phyloP scores from a whole-genome alignment of 768 basidiomycete species.

The Phanerodontia chrysosporium region DNA sequence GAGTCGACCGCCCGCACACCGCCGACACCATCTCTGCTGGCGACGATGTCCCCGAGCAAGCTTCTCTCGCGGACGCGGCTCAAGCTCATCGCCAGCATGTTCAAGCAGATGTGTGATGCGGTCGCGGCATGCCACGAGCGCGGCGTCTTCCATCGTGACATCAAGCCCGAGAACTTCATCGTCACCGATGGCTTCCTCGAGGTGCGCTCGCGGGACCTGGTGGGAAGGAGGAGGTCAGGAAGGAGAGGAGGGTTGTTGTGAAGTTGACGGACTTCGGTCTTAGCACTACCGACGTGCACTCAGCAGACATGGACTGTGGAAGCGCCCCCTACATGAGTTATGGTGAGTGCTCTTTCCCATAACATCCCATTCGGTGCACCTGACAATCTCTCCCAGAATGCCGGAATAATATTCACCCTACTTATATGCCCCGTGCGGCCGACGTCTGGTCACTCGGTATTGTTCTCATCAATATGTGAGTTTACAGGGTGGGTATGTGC shows the following conservation, averaged over 20 bases:
- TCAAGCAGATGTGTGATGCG: slow-evolving; percentile 97
- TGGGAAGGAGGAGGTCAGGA: slow-evolving; percentile 32
- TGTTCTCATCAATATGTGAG: slow-evolving; percentile 96
- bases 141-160: slow-evolving; percentile 92
- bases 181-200: slow-evolving; percentile 77
- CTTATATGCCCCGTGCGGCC: slow-evolving; percentile 90
- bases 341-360: slow-evolving; percentile 45
- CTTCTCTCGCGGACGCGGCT: slow-evolving; percentile 85
- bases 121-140: slow-evolving; percentile 91
- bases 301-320: slow-evolving; percentile 96
- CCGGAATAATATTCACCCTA: slow-evolving; percentile 93
- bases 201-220: slow-evolving; percentile 30
- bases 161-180: slow-evolving; percentile 99
- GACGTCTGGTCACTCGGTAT: slow-evolving; percentile 99
- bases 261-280: slow-evolving; percentile 97
- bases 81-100: slow-evolving; percentile 94
- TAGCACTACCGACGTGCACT: slow-evolving; percentile 83
- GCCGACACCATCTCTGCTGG: slow-evolving; percentile 89
- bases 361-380: neutral
- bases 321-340: slow-evolving; percentile 99
- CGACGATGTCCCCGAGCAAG: slow-evolving; percentile 72
- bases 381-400: slow-evolving; percentile 61
- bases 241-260: slow-evolving; percentile 87
- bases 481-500: slow-evolving; percentile 10
- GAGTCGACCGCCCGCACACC: slow-evolving; percentile 59